Conservation (phyloP, 768 basidiomycete species). For the Mycena sanguinolenta region DNA sequence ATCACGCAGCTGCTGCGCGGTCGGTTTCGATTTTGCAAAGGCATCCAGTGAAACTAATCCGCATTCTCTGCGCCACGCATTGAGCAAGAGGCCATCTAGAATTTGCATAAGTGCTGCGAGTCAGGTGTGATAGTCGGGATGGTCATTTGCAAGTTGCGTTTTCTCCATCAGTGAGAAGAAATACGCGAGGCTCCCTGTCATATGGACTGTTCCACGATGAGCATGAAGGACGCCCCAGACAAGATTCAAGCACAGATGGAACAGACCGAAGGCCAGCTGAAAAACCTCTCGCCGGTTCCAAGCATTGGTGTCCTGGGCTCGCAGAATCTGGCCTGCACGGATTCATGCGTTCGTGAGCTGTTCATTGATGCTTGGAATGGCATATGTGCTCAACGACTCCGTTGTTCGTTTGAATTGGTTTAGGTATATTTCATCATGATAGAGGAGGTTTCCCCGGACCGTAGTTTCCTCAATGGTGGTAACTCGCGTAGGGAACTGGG, state of each 20-base stretch:
- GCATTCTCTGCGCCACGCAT: constrained; percentile 38
- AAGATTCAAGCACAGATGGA: constrained; percentile 52
- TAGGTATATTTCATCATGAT: constrained; percentile 31
- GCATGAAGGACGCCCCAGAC: constrained; percentile 48
- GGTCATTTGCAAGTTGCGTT: constrained; percentile 39
- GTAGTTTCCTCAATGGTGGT: constrained; percentile 34
- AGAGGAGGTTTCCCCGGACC: constrained; percentile 24
- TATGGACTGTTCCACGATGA: constrained; percentile 42
- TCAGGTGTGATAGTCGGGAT: constrained; percentile 43
- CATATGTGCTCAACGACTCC: constrained; percentile 16
- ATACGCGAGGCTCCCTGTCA: constrained; percentile 33
- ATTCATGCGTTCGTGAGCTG: constrained; percentile 35
- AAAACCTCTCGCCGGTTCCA: constrained; percentile 36
- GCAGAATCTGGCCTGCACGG: constrained; percentile 9
- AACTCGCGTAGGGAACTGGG: constrained; percentile 7
- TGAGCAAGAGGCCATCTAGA: constrained; percentile 36
- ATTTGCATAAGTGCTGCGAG: constrained; percentile 36
- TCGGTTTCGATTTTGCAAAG: constrained; percentile 38
- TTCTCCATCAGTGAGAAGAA: constrained; percentile 50
- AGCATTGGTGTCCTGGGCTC: constrained; percentile 27
- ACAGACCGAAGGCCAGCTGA: constrained; percentile 46
- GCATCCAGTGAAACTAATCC: constrained; percentile 1
- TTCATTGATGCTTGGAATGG: constrained; percentile 34
- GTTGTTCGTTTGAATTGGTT: constrained; percentile 24
- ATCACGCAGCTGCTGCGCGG: constrained; percentile 26